phyloP scores from a whole-genome alignment of 495 filamentous ascomycete species.

The Tuber magnatum region DNA sequence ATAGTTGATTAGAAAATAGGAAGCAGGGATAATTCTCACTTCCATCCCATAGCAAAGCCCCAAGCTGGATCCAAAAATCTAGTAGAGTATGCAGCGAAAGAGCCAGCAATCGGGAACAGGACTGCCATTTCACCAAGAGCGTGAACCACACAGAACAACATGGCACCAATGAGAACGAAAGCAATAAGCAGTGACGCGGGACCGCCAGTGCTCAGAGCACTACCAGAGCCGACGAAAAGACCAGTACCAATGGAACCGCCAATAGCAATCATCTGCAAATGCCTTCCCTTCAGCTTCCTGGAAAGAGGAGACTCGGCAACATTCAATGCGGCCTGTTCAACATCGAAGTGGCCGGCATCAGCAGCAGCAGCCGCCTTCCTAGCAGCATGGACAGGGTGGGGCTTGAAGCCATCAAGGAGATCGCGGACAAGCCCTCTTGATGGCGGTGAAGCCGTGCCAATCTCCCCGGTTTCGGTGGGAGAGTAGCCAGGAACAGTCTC shows the following conservation, averaged over 20 bases:
- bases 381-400: constrained; percentile 59
- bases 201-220: constrained; percentile 67
- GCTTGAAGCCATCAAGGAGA: constrained; percentile 71
- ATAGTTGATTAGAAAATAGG: constrained; percentile 3
- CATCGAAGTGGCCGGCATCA: constrained; percentile 63
- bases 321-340: constrained; percentile 62
- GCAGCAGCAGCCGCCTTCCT: constrained; percentile 50
- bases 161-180: constrained; percentile 73
- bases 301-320: constrained; percentile 72
- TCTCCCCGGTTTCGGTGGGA: constrained; percentile 5
- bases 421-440: constrained; percentile 43
- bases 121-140: constrained; percentile 90
- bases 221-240: constrained; percentile 81
- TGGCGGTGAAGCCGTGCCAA: not conserved
- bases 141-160: constrained; percentile 89
- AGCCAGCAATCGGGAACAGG: constrained; percentile 81
- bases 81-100: constrained; percentile 86
- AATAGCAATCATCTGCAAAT: constrained; percentile 96
- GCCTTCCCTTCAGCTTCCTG: constrained; percentile 69
- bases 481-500: constrained; percentile 19
- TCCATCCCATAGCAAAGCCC: constrained; percentile 99
- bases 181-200: constrained; percentile 78
- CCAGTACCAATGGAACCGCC: constrained; percentile 94
- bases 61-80: constrained; percentile 89
- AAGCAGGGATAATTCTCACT: constrained; percentile 47